phyloP scores from a whole-genome alignment of 495 filamentous ascomycete species.

The Trichoderma gamsii region DNA sequence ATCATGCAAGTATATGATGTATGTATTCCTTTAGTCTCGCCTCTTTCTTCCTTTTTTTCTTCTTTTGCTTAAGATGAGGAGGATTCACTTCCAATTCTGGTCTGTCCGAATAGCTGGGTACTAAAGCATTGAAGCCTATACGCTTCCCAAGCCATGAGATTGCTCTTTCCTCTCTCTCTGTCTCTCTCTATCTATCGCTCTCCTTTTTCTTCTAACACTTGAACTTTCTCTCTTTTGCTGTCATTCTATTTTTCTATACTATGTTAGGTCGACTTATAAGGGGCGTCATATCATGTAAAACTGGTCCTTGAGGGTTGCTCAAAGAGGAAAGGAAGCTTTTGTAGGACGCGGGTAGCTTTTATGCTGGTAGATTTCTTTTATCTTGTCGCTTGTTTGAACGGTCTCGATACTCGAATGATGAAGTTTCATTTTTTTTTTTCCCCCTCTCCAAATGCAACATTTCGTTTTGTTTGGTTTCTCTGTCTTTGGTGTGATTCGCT shows the following conservation, averaged over 20 bases:
- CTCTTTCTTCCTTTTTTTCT: not conserved
- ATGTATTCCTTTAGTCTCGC: conserved; percentile 14
- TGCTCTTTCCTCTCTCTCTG: not conserved
- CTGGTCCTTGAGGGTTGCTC: not conserved
- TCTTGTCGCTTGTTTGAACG: not conserved
- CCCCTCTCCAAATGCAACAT: not conserved
- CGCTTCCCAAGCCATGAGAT: not conserved
- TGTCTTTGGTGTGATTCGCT: not conserved
- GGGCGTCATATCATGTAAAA: not conserved
- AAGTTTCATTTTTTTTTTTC: not conserved
- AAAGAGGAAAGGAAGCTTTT: not conserved
- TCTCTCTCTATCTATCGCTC: not conserved
- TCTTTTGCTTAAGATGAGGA: not conserved
- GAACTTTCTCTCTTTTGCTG: not conserved
- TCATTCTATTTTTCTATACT: not conserved
- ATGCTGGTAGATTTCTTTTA: not conserved
- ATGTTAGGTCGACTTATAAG: not conserved
- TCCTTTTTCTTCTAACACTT: not conserved
- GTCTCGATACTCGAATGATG: not conserved
- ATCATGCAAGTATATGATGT: conserved; percentile 12
- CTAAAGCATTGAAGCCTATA: not conserved
- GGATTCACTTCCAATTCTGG: not conserved
- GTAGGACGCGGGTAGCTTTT: not conserved
- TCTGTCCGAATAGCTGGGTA: not conserved
- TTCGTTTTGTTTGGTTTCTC: not conserved